These are phyloP conservation scores for Erodium maritimum DNA, from an alignment of 345 rosid genomes.

Conservation along the genomic window DNA sequence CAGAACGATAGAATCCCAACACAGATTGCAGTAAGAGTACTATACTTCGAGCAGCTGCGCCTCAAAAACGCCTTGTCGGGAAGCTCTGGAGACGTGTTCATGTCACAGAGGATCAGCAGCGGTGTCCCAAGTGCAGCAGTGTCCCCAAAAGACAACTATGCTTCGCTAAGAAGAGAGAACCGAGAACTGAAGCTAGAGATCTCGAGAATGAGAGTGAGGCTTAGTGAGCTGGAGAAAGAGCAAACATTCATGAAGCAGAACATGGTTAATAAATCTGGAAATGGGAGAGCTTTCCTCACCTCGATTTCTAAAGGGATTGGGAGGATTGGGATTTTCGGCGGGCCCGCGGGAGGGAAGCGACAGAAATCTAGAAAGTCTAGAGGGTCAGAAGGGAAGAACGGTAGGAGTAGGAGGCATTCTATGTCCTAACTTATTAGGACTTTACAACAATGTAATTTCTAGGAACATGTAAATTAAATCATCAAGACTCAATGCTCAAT, in stretches of 20 bases:
- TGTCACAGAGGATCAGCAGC: conserved; percentile 62
- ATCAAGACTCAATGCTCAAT: conserved; percentile 7
- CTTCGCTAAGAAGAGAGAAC: conserved; percentile 58
- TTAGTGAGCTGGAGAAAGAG: conserved; percentile 62
- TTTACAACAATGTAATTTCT: no score
- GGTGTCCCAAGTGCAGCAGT: conserved; percentile 62
- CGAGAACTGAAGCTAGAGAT: conserved; percentile 62
- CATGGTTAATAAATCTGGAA: conserved; percentile 58
- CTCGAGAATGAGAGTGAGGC: conserved; percentile 64
- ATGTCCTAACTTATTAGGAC: conserved; percentile 20
- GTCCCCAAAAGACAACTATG: conserved; percentile 65
- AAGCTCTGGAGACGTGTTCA: conserved; percentile 50
- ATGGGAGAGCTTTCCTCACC: conserved; percentile 52
- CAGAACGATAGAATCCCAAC: conserved; percentile 54
- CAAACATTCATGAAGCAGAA: conserved; percentile 54
- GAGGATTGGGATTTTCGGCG: conserved; percentile 44
- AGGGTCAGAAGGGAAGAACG: conserved; percentile 37
- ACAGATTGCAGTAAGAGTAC: conserved; percentile 50
- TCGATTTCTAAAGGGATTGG: conserved; percentile 76
- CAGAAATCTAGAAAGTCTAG: conserved; percentile 45
- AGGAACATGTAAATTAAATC: background rate
- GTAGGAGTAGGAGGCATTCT: conserved; percentile 44
- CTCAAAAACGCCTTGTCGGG: conserved; percentile 52
- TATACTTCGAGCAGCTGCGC: conserved; percentile 55
- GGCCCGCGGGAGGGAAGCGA: conserved; percentile 36